Percentiles rank a stretch among this genome's conserved stretches.
phyloP scores from a whole-genome alignment of 257 asterid genomes.

The Ligustrum vulgare region DNA sequence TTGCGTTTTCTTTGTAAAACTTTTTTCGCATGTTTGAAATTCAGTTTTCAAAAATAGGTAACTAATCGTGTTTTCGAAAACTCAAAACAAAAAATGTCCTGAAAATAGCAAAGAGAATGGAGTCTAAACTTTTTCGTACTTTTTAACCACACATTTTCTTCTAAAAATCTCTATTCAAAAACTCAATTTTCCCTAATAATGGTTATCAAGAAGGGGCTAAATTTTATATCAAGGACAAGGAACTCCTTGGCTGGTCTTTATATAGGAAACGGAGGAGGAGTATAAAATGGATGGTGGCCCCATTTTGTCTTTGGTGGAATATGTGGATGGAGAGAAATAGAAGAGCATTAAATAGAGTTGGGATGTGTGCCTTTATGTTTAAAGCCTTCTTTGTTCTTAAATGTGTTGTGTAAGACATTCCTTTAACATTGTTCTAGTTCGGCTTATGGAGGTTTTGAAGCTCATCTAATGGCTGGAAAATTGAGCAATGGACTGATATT shows the following conservation, averaged over 20 bases:
- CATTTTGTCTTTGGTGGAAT: neutral
- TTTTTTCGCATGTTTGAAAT: too few relatives aligned
- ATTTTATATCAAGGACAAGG: neutral
- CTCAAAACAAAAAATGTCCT: too few relatives aligned
- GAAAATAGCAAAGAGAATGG: too few relatives aligned
- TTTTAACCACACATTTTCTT: too few relatives aligned
- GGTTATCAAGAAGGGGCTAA: neutral
- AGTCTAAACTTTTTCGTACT: too few relatives aligned
- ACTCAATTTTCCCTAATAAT: too few relatives aligned
- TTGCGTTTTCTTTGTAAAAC: too few relatives aligned
- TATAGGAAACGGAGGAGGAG: neutral
- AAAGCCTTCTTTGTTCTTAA: neutral
- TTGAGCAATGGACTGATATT: neutral
- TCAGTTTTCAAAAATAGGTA: too few relatives aligned
- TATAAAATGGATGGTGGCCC: neutral
- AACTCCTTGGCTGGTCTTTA: neutral
- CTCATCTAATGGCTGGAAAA: neutral
- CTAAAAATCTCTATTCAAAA: too few relatives aligned
- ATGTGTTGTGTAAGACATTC: neutral
- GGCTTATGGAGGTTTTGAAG: constrained; percentile 2
- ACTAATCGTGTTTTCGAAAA: too few relatives aligned
- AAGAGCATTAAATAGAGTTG: too few relatives aligned
- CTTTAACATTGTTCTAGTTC: neutral
- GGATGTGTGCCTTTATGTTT: neutral
- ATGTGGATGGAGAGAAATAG: neutral